These are phyloP conservation scores for Neonectria coccinea DNA, from an alignment of 2,329 filamentous ascomycete genomes.

Conservation along the genomic window DNA sequence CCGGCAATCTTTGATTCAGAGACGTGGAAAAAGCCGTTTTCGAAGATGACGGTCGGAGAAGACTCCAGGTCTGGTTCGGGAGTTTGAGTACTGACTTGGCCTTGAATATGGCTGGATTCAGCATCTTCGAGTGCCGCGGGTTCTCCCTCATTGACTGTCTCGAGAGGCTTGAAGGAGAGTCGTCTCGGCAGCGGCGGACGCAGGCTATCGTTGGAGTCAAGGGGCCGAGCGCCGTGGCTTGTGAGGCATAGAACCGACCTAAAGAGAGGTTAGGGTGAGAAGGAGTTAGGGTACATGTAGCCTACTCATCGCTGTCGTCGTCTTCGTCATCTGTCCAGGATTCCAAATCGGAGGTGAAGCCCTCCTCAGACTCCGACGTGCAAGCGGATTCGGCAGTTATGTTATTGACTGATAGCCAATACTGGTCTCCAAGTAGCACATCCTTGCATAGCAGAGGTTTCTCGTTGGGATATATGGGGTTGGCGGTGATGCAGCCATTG, in stretches of 20 bases:
- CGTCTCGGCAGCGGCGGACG: slow-evolving; percentile 24
- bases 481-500: not conserved
- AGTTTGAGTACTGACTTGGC: not conserved
- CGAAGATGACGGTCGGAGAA: slow-evolving; percentile 39
- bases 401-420: slow-evolving; percentile 16
- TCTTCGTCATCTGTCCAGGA: slow-evolving; percentile 39
- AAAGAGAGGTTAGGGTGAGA: not conserved
- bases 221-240: slow-evolving; percentile 23
- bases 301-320: slow-evolving; percentile 40
- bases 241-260: slow-evolving; percentile 35
- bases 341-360: slow-evolving; percentile 37
- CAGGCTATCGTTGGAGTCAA: slow-evolving; percentile 21
- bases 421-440: slow-evolving; percentile 4
- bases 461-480: slow-evolving; percentile 7
- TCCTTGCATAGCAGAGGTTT: slow-evolving; percentile 21
- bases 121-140: not conserved
- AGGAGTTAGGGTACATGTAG: not conserved
- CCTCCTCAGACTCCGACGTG: slow-evolving; percentile 40
- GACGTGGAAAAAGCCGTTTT: slow-evolving; percentile 57
- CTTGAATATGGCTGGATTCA: not conserved
- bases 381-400: slow-evolving; percentile 28
- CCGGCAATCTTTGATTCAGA: slow-evolving; percentile 56
- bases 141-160: slow-evolving; percentile 3
- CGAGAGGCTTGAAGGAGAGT: slow-evolving; percentile 28
- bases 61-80: not conserved